Conservation (phyloP, 805 yeast genomes). For the Ogataea methylovora region DNA sequence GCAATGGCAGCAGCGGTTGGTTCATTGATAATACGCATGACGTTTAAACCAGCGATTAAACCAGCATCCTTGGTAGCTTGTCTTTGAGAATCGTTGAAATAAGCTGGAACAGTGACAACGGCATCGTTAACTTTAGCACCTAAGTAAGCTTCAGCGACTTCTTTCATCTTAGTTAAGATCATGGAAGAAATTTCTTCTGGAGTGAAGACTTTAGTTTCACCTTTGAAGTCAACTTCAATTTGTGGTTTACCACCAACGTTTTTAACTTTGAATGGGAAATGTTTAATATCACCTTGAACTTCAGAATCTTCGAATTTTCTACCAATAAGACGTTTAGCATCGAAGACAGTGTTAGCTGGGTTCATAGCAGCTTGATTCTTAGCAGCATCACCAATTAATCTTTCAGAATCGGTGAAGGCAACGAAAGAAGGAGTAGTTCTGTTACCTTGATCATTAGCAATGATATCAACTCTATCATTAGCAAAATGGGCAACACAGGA, state of each 20-base stretch:
- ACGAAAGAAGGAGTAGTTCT: conserved; percentile 96
- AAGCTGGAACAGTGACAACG: conserved; percentile 94
- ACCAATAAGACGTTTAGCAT: conserved; percentile 90
- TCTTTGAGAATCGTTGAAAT: conserved; percentile 96
- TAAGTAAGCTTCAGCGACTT: conserved; percentile 80
- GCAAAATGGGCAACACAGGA: conserved; percentile 94
- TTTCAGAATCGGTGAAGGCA: conserved; percentile 87
- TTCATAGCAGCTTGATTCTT: conserved; percentile 95
- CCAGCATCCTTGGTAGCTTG: conserved; percentile 99
- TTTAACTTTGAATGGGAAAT: conserved; percentile 77
- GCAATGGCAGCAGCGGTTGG: conserved; percentile 98
- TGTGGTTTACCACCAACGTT: conserved; percentile 74
- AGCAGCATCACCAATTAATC: conserved; percentile 94
- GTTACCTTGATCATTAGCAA: conserved; percentile 98
- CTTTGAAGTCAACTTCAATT: conserved; percentile 76
- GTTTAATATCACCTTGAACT: conserved; percentile 72
- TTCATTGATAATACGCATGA: conserved; percentile 90
- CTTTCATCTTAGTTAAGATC: conserved; percentile 86
- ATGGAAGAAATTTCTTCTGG: conserved; percentile 95
- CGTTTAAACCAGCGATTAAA: conserved; percentile 91
- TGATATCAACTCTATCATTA: conserved; percentile 86
- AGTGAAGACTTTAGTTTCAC: conserved; percentile 79
- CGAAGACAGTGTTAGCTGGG: conserved; percentile 84
- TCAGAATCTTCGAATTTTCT: conserved; percentile 80
- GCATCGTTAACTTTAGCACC: conserved; percentile 84